Conservation (phyloP, 164 flowering plant genomes). For the Paratinospora sagittata region DNA sequence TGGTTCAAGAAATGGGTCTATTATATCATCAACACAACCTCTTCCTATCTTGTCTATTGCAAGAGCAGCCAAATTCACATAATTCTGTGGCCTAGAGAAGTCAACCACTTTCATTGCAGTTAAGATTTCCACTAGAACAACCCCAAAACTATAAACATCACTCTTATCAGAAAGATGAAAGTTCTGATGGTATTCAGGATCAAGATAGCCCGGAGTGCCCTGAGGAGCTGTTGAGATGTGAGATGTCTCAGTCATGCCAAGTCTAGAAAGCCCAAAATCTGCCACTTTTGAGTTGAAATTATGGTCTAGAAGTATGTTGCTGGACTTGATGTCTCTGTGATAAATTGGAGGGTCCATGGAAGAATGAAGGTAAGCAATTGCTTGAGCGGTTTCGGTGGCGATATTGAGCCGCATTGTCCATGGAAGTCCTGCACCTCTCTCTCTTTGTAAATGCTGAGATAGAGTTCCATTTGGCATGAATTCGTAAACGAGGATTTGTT, state of each 20-base stretch:
- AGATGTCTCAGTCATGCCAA: conserved; percentile 56
- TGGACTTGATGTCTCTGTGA: conserved; percentile 87
- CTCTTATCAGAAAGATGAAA: conserved; percentile 82
- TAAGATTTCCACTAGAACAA: conserved; percentile 80
- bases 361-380: conserved; percentile 76
- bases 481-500: conserved; percentile 79
- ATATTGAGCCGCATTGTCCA: conserved; percentile 70
- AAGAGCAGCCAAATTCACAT: conserved; percentile 71
- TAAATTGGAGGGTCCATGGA: conserved; percentile 66
- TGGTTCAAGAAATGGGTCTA: conserved; percentile 60
- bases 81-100: conserved; percentile 47
- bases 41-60: conserved; percentile 61
- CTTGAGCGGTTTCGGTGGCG: conserved; percentile 77
- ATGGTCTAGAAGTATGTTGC: conserved; percentile 74
- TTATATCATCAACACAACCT: conserved; percentile 57
- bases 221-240: conserved; percentile 93
- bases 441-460: conserved; percentile 66
- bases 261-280: conserved; percentile 84
- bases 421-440: conserved; percentile 48
- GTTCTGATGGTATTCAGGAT: conserved; percentile 86
- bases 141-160: conserved; percentile 95
- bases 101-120: conserved; percentile 70
- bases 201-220: conserved; percentile 93
- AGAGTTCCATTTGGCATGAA: conserved; percentile 93
- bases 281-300: conserved; percentile 70